Evolutionary conservation across 2,329 filamentous ascomycete genomes (phyloP).

Genomic region (Colletotrichum cuscutae): DNA sequence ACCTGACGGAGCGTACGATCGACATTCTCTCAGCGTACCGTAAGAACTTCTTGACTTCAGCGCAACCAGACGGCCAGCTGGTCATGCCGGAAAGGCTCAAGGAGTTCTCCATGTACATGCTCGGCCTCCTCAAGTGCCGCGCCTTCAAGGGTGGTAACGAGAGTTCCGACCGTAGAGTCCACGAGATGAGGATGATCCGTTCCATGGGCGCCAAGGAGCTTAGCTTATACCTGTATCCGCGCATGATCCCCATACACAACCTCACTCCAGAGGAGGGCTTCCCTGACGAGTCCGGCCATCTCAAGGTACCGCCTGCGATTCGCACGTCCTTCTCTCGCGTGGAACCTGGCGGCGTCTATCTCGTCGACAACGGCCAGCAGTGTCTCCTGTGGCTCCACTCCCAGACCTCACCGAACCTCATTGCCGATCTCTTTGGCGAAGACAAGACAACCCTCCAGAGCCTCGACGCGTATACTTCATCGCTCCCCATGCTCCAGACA

Average conservation of each 20-base stretch:
- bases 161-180: constrained; percentile 87
- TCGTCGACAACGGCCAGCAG: constrained; percentile 95
- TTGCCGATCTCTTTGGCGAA: constrained; percentile 89
- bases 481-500: constrained; percentile 86
- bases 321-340: constrained; percentile 88
- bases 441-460: constrained; percentile 76
- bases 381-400: constrained; percentile 93
- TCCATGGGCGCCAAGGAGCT: constrained; percentile 88
- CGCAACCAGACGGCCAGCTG: constrained; percentile 89
- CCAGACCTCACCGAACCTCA: constrained; percentile 90
- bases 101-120: constrained; percentile 96
- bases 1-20: constrained; percentile 89
- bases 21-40: constrained; percentile 93
- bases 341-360: constrained; percentile 91
- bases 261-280: constrained; percentile 90
- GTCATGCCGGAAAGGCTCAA: constrained; percentile 96
- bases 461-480: constrained; percentile 83
- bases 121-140: constrained; percentile 87
- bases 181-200: constrained; percentile 91
- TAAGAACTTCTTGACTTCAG: constrained; percentile 86
- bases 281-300: constrained; percentile 88
- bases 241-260: constrained; percentile 92
- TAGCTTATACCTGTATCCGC: constrained; percentile 92
- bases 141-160: constrained; percentile 95
- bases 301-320: constrained; percentile 83